Percentiles rank a stretch among this genome's conserved stretches.
phyloP scores from a whole-genome alignment of 768 basidiomycete genomes.

The Boletus tomentosulus region DNA sequence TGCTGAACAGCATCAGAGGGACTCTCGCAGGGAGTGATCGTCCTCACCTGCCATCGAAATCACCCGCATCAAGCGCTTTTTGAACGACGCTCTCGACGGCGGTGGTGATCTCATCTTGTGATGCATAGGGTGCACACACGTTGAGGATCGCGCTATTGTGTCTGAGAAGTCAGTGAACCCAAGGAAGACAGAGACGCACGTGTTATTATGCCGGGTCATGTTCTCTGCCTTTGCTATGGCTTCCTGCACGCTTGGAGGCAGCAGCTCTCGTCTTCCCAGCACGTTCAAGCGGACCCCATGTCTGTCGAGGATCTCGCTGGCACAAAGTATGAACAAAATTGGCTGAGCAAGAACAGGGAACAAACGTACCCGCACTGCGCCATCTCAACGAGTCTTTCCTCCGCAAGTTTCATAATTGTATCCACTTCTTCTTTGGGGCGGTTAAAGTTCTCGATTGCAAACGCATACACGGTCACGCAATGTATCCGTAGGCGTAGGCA shows the following conservation, averaged over 20 bases:
- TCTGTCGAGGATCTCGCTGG: constrained; percentile 74
- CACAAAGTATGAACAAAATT: not conserved
- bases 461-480: constrained; percentile 95
- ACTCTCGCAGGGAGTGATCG: no score
- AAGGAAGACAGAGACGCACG: constrained; percentile 38
- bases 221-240: constrained; percentile 69
- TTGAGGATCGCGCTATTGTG: constrained; percentile 75
- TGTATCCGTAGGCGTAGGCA: constrained; percentile 75
- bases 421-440: constrained; percentile 82
- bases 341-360: not conserved
- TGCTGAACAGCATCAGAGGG: constrained; percentile 22
- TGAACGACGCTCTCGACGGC: constrained; percentile 49
- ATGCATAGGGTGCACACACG: constrained; percentile 88
- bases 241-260: constrained; percentile 70
- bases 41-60: constrained; percentile 26
- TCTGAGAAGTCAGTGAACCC: not conserved
- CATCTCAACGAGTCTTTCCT: constrained; percentile 73
- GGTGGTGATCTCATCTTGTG: constrained; percentile 85
- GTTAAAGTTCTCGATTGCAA: constrained; percentile 96
- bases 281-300: constrained; percentile 85
- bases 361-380: constrained; percentile 70
- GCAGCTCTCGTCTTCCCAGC: constrained; percentile 68
- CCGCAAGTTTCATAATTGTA: constrained; percentile 80
- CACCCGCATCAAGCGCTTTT: constrained; percentile 31
- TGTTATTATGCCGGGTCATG: constrained; percentile 68